Evolutionary conservation across 148 eudicot species (phyloP).

Genomic region (Heliamphora exappendiculata): DNA sequence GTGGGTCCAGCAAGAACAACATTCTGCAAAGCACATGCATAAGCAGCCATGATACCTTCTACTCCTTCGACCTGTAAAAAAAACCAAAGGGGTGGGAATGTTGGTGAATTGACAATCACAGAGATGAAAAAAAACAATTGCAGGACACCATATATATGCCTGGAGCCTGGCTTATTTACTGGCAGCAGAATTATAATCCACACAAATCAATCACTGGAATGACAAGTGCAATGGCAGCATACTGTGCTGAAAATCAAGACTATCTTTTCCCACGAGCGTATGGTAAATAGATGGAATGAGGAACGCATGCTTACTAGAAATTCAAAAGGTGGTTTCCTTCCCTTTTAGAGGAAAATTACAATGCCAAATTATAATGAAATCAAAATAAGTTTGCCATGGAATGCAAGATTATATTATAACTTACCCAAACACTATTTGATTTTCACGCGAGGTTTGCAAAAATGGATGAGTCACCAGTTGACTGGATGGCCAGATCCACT

Average conservation of each 20-base stretch:
- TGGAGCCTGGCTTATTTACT: not conserved
- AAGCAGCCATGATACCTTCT: slow-evolving; percentile 91
- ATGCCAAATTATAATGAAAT: not conserved
- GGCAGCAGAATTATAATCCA: not conserved
- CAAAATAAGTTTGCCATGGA: not conserved
- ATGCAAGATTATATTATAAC: not conserved
- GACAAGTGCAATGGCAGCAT: not conserved
- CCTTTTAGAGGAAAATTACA: not conserved
- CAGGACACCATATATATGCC: not conserved
- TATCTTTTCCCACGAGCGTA: not conserved
- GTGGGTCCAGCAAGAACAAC: slow-evolving; percentile 83
- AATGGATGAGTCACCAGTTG: too few species aligned
- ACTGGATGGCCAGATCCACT: too few species aligned
- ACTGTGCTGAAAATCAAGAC: not conserved
- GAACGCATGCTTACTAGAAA: not conserved
- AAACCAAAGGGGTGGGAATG: too few species aligned
- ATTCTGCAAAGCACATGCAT: slow-evolving; percentile 49
- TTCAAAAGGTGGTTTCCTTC: not conserved
- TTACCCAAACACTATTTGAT: too few species aligned
- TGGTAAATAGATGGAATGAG: not conserved
- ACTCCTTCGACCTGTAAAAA: slow-evolving; percentile 66
- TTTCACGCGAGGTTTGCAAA: not conserved
- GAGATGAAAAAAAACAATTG: too few species aligned
- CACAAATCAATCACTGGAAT: not conserved
- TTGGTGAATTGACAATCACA: not conserved